These are phyloP conservation scores for Ophiostoma piceae DNA, from an alignment of 2,329 filamentous ascomycete genomes.

Conservation along the genomic window DNA sequence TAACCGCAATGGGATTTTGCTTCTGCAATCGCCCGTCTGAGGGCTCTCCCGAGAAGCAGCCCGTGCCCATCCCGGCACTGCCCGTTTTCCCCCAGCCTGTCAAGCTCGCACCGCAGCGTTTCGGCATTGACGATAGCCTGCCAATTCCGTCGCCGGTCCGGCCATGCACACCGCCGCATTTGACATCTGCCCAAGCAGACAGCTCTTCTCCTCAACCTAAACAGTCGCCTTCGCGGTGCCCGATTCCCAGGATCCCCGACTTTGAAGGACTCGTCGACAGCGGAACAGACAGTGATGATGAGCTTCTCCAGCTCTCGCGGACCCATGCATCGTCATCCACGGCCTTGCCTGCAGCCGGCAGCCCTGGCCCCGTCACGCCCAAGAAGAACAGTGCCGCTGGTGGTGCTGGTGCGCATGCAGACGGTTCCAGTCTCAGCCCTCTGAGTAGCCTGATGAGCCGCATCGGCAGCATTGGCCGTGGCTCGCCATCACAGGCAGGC, in stretches of 20 bases:
- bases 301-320: constrained; percentile 26
- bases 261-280: constrained; percentile 33
- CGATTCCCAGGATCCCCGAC: constrained; percentile 23
- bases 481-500: constrained; percentile 43
- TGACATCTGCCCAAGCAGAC: not conserved
- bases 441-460: constrained; percentile 43
- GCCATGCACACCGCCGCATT: constrained; percentile 8
- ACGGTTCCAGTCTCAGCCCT: constrained; percentile 31
- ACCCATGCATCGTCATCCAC: not conserved
- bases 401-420: not conserved
- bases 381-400: not conserved
- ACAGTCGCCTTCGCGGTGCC: not conserved
- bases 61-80: constrained; percentile 1
- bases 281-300: constrained; percentile 41
- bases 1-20: constrained; percentile 25
- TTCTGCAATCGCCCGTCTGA: constrained; percentile 24
- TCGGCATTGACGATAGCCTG: not conserved
- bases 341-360: not conserved
- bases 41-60: constrained; percentile 16
- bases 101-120: not conserved
- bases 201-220: constrained; percentile 9
- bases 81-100: constrained; percentile 19
- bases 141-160: not conserved
- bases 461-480: constrained; percentile 43
- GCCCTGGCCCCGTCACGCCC: constrained; percentile 16